Percentiles rank a stretch among this genome's conserved stretches.
Conservation (phyloP, 2,329 filamentous ascomycete species). For the Bimuria novae-zelandiae region DNA sequence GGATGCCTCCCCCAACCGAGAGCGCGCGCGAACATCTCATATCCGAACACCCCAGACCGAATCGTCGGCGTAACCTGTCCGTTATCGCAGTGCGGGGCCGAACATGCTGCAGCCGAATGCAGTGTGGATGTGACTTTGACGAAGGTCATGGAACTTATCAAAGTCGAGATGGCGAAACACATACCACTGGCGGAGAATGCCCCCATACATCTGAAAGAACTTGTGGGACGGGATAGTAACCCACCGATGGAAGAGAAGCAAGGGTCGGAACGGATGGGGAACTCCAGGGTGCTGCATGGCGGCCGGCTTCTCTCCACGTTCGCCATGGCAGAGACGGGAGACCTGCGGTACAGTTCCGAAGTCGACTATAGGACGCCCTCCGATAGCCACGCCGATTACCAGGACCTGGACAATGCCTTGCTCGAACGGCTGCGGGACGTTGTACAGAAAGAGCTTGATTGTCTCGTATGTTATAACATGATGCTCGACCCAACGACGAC, state of each 20-base stretch:
- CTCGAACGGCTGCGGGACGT: conserved; percentile 65
- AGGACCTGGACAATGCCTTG: conserved; percentile 54
- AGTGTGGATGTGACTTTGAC: conserved; percentile 74
- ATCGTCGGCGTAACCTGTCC: conserved; percentile 76
- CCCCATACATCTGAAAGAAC: conserved; percentile 50
- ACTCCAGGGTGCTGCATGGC: conserved; percentile 56
- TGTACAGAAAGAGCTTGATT: conserved; percentile 75
- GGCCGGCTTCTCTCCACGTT: conserved; percentile 70
- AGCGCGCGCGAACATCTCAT: conserved; percentile 72
- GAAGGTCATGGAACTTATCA: conserved; percentile 65
- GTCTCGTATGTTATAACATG: conserved; percentile 83
- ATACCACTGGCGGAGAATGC: conserved; percentile 37
- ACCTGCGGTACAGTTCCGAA: conserved; percentile 62
- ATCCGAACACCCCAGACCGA: conserved; percentile 70
- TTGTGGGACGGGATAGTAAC: conserved; percentile 40
- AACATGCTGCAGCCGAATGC: conserved; percentile 80
- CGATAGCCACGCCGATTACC: conserved; percentile 43
- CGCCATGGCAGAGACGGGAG: conserved; percentile 64
- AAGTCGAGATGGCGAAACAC: conserved; percentile 55
- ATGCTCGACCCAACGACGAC: conserved; percentile 84
- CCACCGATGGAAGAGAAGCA: conserved; percentile 46
- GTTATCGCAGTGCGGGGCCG: conserved; percentile 65
- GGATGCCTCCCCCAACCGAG: conserved; percentile 72
- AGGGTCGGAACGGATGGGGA: conserved; percentile 16
- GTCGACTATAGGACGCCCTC: conserved; percentile 54